Conservation (phyloP, 2,329 filamentous ascomycete species). For the Microsporum ferrugineum region DNA sequence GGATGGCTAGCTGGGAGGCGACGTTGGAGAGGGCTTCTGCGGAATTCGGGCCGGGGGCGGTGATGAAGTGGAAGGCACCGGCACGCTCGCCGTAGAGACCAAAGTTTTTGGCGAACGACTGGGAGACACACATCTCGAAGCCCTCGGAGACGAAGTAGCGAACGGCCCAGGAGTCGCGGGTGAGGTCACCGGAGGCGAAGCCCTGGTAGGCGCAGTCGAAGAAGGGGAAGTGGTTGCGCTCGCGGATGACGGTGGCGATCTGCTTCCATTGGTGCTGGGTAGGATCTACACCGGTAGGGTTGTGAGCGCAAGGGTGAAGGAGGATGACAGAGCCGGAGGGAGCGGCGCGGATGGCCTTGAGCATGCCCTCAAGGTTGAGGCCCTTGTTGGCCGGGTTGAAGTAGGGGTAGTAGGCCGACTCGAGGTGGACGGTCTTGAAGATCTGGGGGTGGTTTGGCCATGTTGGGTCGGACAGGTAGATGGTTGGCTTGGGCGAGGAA, state of each 20-base stretch:
- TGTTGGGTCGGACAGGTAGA: conserved; percentile 90
- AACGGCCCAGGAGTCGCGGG: conserved; percentile 79
- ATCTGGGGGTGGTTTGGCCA: conserved; percentile 99
- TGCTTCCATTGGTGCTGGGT: conserved; percentile 90
- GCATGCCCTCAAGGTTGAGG: conserved; percentile 86
- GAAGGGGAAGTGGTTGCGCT: conserved; percentile 86
- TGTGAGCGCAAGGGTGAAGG: conserved; percentile 92
- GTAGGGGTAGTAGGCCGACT: conserved; percentile 79
- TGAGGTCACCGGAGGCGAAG: conserved; percentile 84
- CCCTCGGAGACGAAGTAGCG: conserved; percentile 89
- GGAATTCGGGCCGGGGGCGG: conserved; percentile 58
- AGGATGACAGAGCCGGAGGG: conserved; percentile 75
- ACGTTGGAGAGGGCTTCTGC: conserved; percentile 51
- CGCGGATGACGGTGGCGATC: conserved; percentile 63
- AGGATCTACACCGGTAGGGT: conserved; percentile 93
- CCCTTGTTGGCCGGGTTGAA: conserved; percentile 81
- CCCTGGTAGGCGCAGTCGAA: conserved; percentile 98
- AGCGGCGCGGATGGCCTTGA: conserved; percentile 55
- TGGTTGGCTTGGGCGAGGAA: conserved; percentile 49
- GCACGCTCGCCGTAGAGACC: conserved; percentile 94
- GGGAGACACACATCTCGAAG: conserved; percentile 54
- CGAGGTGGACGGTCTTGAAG: conserved; percentile 77
- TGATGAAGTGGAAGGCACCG: conserved; percentile 90
- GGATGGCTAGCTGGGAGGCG: conserved; percentile 77
- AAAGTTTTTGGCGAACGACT: conserved; percentile 54